A percentile compares a stretch with the other conserved stretches of the same genome.
phyloP scores from a whole-genome alignment of 345 rosid genomes.

The Hirschfeldia incana region DNA sequence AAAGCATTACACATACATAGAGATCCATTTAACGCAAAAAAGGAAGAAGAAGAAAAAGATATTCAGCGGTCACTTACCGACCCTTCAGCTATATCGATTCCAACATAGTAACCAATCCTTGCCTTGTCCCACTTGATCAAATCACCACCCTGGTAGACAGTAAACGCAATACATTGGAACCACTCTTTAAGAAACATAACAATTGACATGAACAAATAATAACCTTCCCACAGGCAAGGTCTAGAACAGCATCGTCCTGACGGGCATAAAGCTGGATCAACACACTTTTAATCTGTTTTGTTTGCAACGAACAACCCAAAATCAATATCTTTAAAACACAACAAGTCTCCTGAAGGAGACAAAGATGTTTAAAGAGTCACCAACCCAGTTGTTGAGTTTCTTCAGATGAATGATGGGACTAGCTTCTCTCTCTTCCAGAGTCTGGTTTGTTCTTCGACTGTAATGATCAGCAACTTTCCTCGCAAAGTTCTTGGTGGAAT shows the following conservation, averaged over 20 bases:
- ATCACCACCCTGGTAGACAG: conserved; percentile 76
- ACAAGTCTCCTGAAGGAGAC: neutral
- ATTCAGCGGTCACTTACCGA: conserved; percentile 55
- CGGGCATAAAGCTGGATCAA: conserved; percentile 87
- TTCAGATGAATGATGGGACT: conserved; percentile 96
- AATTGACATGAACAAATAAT: neutral
- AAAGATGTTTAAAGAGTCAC: neutral
- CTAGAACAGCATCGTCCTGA: conserved; percentile 89
- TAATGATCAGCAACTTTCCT: conserved; percentile 90
- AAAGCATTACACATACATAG: neutral
- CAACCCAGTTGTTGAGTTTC: conserved; percentile 94
- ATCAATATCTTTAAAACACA: neutral
- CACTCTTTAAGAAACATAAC: neutral
- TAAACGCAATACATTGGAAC: neutral
- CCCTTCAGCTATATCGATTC: conserved; percentile 96
- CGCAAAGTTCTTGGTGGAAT: conserved; percentile 61
- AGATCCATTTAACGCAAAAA: neutral
- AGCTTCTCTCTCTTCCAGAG: conserved; percentile 95
- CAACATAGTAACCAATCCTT: conserved; percentile 85
- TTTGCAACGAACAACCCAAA: neutral
- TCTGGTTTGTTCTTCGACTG: conserved; percentile 95
- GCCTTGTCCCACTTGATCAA: conserved; percentile 99
- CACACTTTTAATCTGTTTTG: conserved; percentile 88
- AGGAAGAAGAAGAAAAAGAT: neutral
- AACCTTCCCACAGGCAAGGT: conserved; percentile 98